Evolutionary conservation across 306 rosid genomes (phyloP).

Genomic region (Cucumis cinereus): DNA sequence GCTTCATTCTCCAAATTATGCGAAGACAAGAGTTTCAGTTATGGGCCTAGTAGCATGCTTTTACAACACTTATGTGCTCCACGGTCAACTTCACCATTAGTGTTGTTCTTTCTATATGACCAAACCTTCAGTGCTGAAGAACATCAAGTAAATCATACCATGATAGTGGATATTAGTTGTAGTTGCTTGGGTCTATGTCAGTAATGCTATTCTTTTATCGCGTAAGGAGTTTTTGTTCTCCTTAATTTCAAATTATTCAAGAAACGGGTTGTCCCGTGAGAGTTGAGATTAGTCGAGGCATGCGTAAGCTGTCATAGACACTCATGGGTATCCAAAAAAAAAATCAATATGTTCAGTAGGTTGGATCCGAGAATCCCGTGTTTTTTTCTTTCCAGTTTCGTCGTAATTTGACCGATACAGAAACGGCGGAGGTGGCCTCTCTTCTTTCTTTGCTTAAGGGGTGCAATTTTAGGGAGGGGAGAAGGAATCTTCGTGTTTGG

Average conservation of each 20-base stretch:
- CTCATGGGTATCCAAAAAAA: no score
- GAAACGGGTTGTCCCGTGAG: no score
- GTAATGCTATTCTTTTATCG: not conserved
- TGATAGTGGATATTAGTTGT: not conserved
- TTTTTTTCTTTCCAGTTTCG: no score
- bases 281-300: no score
- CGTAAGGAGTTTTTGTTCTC: not conserved
- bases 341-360: no score
- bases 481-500: no score
- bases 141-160: slow-evolving; percentile 46
- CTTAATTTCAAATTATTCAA: not conserved
- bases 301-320: no score
- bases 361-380: no score
- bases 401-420: no score
- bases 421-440: no score
- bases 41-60: slow-evolving; percentile 18
- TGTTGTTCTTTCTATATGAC: slow-evolving; percentile 18
- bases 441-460: no score
- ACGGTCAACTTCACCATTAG: slow-evolving; percentile 18
- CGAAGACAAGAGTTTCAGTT: slow-evolving; percentile 18
- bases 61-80: slow-evolving; percentile 14
- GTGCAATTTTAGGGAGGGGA: no score
- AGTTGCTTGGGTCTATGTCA: not conserved
- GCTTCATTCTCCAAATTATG: slow-evolving; percentile 15
- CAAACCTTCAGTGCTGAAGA: slow-evolving; percentile 26